phyloP scores from a whole-genome alignment of 2,329 filamentous ascomycete species.

The Penicillium paneum region DNA sequence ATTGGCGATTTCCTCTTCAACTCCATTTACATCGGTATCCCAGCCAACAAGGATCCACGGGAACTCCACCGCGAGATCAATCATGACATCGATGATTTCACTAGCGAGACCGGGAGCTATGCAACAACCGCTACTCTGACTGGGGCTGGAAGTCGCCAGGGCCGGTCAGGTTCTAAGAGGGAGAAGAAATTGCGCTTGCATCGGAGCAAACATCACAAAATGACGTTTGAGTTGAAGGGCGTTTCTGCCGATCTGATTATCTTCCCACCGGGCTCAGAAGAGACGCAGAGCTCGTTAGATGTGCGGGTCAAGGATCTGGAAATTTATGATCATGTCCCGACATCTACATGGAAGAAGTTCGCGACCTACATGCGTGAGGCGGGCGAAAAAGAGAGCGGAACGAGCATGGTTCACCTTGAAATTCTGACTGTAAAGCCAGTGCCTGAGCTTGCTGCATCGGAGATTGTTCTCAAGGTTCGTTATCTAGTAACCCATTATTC shows the following conservation, averaged over 20 bases:
- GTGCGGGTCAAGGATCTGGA: conserved; percentile 78
- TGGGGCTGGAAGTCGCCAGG: conserved; percentile 37
- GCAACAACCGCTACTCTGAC: conserved; percentile 65
- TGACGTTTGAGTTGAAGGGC: conserved; percentile 87
- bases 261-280: conserved; percentile 71
- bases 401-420: conserved; percentile 87
- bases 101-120: conserved; percentile 85
- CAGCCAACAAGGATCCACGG: conserved; percentile 77
- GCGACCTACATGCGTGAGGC: conserved; percentile 87
- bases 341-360: conserved; percentile 98
- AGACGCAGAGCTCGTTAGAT: conserved; percentile 85
- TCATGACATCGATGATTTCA: conserved; percentile 77
- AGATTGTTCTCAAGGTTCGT: conserved; percentile 73
- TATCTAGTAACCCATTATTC: not conserved
- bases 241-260: conserved; percentile 77
- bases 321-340: conserved; percentile 89
- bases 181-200: conserved; percentile 67
- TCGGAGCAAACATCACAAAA: conserved; percentile 88
- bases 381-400: conserved; percentile 79
- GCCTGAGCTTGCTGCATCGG: conserved; percentile 77
- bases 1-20: conserved; percentile 98
- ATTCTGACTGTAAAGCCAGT: conserved; percentile 84
- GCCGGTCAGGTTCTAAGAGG: conserved; percentile 36
- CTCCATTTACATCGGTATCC: conserved; percentile 95
- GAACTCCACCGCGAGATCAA: conserved; percentile 84